Percentiles rank a stretch among this genome's conserved stretches.
Conservation (phyloP, 2,329 filamentous ascomycete species). For the Cladobotryum mycophilum region DNA sequence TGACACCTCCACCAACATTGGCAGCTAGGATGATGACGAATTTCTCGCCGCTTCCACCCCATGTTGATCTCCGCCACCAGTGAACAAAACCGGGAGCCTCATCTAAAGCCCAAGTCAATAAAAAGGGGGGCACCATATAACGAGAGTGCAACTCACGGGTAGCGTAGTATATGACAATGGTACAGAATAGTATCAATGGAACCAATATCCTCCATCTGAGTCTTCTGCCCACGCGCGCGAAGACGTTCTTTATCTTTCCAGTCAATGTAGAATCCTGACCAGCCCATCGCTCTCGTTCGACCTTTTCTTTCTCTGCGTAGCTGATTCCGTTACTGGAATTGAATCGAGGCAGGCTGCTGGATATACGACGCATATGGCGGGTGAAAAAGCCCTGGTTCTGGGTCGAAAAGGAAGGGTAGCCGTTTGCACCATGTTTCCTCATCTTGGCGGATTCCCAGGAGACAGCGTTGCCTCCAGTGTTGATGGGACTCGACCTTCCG, state of each 20-base stretch:
- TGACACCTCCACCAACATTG: conserved; percentile 92
- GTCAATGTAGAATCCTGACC: conserved; percentile 38
- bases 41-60: conserved; percentile 79
- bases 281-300: conserved; percentile 49
- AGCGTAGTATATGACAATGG: conserved; percentile 61
- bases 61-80: conserved; percentile 64
- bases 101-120: neutral
- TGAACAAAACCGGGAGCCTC: conserved; percentile 42
- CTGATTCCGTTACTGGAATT: conserved; percentile 42
- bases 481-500: conserved; percentile 61
- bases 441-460: conserved; percentile 81
- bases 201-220: conserved; percentile 58
- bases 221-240: conserved; percentile 54
- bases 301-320: conserved; percentile 74
- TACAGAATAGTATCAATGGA: conserved; percentile 52
- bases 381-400: conserved; percentile 83
- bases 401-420: conserved; percentile 73
- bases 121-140: neutral
- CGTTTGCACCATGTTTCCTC: conserved; percentile 64
- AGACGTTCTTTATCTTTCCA: conserved; percentile 40
- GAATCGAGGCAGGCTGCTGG: conserved; percentile 71
- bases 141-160: conserved; percentile 54
- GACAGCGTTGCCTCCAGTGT: conserved; percentile 51
- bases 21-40: conserved; percentile 90
- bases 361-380: conserved; percentile 74